Evolutionary conservation across 352 stramenopile genomes (phyloP).

Genomic region (Blastocystis sp.): DNA sequence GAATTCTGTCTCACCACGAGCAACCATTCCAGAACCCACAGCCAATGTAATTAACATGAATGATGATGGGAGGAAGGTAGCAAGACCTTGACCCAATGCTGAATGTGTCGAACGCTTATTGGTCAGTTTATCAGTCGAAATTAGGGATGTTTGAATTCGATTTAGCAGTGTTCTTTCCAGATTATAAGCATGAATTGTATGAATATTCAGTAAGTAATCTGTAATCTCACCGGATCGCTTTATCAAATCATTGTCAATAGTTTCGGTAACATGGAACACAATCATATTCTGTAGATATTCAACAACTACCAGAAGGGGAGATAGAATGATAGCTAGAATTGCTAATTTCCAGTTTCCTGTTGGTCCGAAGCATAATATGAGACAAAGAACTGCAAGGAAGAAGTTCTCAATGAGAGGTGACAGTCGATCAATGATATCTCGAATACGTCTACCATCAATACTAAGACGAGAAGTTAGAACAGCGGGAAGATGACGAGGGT

Average conservation of each 20-base stretch:
- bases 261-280: background rate
- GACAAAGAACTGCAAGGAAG: background rate
- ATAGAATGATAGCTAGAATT: background rate
- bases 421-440: conserved; percentile 17
- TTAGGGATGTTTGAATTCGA: background rate
- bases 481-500: background rate
- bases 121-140: conserved; percentile 3
- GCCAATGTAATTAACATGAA: background rate
- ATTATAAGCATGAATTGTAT: conserved; percentile 65
- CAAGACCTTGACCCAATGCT: conserved; percentile 17
- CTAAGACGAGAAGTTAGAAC: conserved; percentile 5
- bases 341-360: conserved; percentile 31
- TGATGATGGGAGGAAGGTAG: background rate
- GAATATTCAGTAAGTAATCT: conserved; percentile 60
- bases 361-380: conserved; percentile 6
- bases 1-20: background rate
- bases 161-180: background rate
- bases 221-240: conserved; percentile 16
- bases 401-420: conserved; percentile 16
- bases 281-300: conserved; percentile 29
- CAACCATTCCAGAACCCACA: background rate
- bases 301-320: conserved; percentile 15
- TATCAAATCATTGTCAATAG: conserved; percentile 52
- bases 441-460: conserved; percentile 38
- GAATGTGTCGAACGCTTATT: background rate